Base-by-base conservation (phyloP, 768 basidiomycete genomes). In the Candolleomyces aberdarensis region DNA sequence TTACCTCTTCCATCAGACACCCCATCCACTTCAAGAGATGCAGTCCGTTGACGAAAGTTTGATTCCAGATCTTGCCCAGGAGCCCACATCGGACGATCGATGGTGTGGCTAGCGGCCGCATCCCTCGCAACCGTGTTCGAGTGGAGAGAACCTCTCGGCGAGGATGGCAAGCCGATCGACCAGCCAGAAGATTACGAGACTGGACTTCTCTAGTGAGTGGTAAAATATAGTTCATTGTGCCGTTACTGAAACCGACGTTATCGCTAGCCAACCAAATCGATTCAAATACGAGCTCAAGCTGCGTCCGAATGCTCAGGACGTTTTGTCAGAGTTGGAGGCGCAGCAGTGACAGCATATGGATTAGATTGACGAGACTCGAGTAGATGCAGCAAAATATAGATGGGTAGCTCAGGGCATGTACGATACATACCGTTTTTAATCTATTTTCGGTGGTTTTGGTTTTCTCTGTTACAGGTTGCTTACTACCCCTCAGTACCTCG, bases 71-170 rank as follows among this genome's bases (percentile, higher is more conserved):
- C 57, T 3, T 63, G 57, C 22, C 62, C 62, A 10, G 62, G 53
- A 7, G 20, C 47, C 5, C 53, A 63, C 40, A 51, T 59, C 11
- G 58, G 36, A 4, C 39, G 48, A 13, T 63, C 58, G 19, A 26
- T 56, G 9, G 17, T 56, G 5, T 59, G 52, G 58, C 22, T 63
- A 31, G 22, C 54, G 31, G 57, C 47, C 3, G 57, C 62, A 15
- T 63, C 62, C 7, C 14, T 63, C 26, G 36, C 55, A 14, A 50
- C 46, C 8, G 57, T 63, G 14, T 63, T 63, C 39, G n/a, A 63
- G 32, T 56, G 58, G 41, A 48, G 40, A 2, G 55, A 63, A 29
- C 47, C 62, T 13, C 5, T 59, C 11, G 53, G 56, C 13, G 22
- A 19, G 5, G 39, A 59, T 26, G 58, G 62, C 10, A 58, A 51